Evolutionary conservation across 768 basidiomycete species (phyloP).

Genomic region (Rhodotorula toruloides): DNA sequence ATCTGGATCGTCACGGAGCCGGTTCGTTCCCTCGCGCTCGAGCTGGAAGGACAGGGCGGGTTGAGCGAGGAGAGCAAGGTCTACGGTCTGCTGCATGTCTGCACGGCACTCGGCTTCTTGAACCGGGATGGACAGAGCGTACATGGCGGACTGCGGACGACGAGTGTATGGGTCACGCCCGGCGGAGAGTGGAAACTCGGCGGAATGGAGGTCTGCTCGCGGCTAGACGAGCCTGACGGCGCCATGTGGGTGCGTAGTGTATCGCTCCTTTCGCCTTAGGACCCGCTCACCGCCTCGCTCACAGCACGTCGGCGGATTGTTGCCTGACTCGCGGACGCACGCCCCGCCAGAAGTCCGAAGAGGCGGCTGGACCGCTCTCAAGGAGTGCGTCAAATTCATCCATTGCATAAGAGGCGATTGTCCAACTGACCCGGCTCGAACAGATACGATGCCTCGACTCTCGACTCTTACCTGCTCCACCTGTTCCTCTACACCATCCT

Average conservation of each 20-base stretch:
- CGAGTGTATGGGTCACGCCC: constrained; percentile 79
- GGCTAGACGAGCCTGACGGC: constrained; percentile 69
- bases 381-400: constrained; percentile 59
- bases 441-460: constrained; percentile 57
- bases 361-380: constrained; percentile 71
- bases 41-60: constrained; percentile 54
- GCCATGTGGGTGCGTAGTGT: constrained; percentile 62
- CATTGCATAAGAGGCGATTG: constrained; percentile 15
- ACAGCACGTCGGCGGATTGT: constrained; percentile 63
- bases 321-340: constrained; percentile 60
- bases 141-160: constrained; percentile 70
- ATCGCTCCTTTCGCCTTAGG: neutral
- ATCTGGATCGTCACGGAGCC: constrained; percentile 94
- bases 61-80: constrained; percentile 80
- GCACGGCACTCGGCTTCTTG: constrained; percentile 80
- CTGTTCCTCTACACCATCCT: constrained; percentile 79
- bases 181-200: constrained; percentile 96
- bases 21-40: constrained; percentile 65
- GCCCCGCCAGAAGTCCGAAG: constrained; percentile 84
- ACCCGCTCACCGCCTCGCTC: too few species aligned
- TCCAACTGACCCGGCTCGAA: neutral
- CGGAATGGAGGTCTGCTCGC: constrained; percentile 84
- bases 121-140: constrained; percentile 77
- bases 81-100: constrained; percentile 50
- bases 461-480: constrained; percentile 84